Evolutionary conservation across 495 filamentous ascomycete species (phyloP), one percentile per base, ranked within the genome.

Genomic region (Hypoxylon subgilvum): DNA sequence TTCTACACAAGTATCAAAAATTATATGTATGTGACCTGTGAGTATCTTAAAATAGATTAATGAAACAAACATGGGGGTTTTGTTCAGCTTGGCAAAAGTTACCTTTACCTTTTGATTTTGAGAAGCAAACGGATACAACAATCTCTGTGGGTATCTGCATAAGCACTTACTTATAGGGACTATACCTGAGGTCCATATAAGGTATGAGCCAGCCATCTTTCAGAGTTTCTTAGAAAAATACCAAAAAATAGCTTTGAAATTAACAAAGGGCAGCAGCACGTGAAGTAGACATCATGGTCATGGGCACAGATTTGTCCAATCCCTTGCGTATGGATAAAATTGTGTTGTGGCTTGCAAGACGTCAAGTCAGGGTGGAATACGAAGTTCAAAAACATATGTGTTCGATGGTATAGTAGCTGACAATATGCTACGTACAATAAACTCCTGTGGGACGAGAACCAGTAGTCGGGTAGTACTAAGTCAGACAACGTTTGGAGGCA

Each of bases 311-410:
- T 25, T 17, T 36, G 34, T 51, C 50, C 39, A 47, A 34, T 17
- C 39, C 61, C 27, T 51, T 49, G 49, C 44, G 52, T 46, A 55
- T 38, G 19, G 38, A 31, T 35, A 13, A 44, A 31, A 41, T 40
- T 46, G 34, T 57, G 45, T 25, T 36, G 49, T 64, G 59, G 53
- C 44, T 50, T 55, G 54, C 52, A 51, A 59, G 54, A 44, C 36
- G 61, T 50, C 61, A 64, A 53, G 61, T 64, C 54, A 50, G 54
- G 55, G 44, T 46, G 42, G 61, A 64, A 64, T 64, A 64, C 61
- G 61, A 64, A 64, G 34, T 49, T 49, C 47, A 43, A 42, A 52
- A 44, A 47, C 47, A 42, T 58, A 58, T 57, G 43, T 57, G 18
- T 25, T 46, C 48, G 14, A 57, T 49, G 42, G 52, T 31, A 57